Evolutionary conservation across 495 filamentous ascomycete species (phyloP), one percentile per base, ranked within the genome.

Genomic region (Aspergillus egyptiacus): DNA sequence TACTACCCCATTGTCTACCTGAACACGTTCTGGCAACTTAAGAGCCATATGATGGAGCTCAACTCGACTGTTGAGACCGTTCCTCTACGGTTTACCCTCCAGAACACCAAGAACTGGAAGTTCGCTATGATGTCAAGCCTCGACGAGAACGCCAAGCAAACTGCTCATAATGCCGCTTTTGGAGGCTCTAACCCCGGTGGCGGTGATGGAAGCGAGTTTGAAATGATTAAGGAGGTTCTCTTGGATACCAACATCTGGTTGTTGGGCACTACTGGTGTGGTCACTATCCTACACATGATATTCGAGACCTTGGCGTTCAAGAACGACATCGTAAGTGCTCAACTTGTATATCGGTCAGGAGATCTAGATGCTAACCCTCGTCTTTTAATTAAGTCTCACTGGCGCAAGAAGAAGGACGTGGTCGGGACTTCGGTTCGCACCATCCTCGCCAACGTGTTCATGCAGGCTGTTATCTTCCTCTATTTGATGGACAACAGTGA

Each of bases 401-500:
- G 91, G 79, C 87, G 89, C 58, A 96, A 97, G 71, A 98, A 98
- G 87, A 98, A 98, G 72, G 94, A 97, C 72, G 87, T 91, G 42
- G 89, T 98, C 27, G 93, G 93, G 46, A 89, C 95, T 22, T 95
- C 89, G 6, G 85, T 98, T 34, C 87, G 93, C 28, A 94, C 94
- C 7, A 98, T 98, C 60, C 74, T 98, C 32, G 91, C 87, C 53
- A 98, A 97, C 60, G 91, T 97, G 53, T 89, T 97, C 68, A 98
- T 98, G 93, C 93, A 98, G 63, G 67, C 73, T 10, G 79, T 97
- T 59, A 96, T 98, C 66, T 95, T 98, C 78, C 80, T 98, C 20
- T 98, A 98, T 67, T 77, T 98, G n/a, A 72, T 98, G 61, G 93
- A 98, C 69, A 97, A 98, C 67, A 95, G 87, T 51, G 88, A 95